Evolutionary conservation across 805 yeast species (phyloP).

Genomic region (Starmerella ratchasimensis): DNA sequence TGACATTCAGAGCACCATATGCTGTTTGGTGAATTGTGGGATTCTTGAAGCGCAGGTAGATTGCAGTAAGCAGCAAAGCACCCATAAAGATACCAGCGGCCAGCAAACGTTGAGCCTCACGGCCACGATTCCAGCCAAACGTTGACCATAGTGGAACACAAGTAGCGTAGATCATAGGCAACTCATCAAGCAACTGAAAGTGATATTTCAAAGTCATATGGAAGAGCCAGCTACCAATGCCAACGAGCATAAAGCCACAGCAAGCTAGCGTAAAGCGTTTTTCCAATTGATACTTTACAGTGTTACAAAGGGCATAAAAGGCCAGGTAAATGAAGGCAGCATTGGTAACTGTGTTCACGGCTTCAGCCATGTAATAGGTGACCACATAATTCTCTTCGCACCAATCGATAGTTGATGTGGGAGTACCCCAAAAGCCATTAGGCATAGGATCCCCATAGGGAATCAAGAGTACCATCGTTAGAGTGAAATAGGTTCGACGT

Average conservation of each 20-base stretch:
- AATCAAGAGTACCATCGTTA: conserved; percentile 4
- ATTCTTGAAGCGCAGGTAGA: conserved; percentile 59
- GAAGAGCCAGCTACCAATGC: conserved; percentile 87
- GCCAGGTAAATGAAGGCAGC: conserved; percentile 42
- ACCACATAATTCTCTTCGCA: conserved; percentile 95
- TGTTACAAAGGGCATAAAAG: conserved; percentile 46
- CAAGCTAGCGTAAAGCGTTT: conserved; percentile 56
- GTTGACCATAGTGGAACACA: conserved; percentile 86
- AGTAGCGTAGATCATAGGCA: conserved; percentile 97
- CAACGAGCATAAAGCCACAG: conserved; percentile 75
- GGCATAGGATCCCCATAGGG: conserved; percentile 11
- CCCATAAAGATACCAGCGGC: conserved; percentile 38
- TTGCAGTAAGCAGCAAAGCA: conserved; percentile 49
- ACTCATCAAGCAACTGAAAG: conserved; percentile 82
- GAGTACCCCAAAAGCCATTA: conserved; percentile 27
- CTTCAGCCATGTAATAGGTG: conserved; percentile 75
- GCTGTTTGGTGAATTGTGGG: conserved; percentile 84
- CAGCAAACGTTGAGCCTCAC: conserved; percentile 30
- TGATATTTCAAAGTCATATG: conserved; percentile 90
- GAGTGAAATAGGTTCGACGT: too few species aligned
- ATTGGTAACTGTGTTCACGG: conserved; percentile 76
- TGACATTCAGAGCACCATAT: conserved; percentile 65
- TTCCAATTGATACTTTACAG: conserved; percentile 49
- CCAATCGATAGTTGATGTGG: conserved; percentile 94
- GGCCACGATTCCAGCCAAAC: conserved; percentile 43